Conservation (phyloP, 2,329 filamentous ascomycete genomes). For the Penicillium sp. region DNA sequence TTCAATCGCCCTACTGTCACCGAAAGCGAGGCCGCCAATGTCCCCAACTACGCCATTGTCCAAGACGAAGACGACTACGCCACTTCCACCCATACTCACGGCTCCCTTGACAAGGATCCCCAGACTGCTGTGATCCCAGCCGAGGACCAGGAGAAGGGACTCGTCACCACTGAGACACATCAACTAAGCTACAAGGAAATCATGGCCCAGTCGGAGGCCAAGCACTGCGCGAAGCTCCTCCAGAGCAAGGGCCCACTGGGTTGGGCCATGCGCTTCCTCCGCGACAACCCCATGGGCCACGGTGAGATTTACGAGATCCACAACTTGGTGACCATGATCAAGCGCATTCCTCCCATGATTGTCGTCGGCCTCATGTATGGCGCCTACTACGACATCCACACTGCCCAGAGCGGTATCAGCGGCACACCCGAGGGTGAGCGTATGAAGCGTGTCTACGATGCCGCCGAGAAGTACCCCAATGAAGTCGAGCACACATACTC, state of each 20-base stretch:
- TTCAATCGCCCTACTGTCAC: conserved; percentile 54
- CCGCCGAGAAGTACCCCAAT: conserved; percentile 62
- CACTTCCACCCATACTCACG: conserved; percentile 25
- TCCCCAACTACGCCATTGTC: conserved; percentile 73
- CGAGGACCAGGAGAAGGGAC: conserved; percentile 33
- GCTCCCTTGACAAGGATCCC: conserved; percentile 24
- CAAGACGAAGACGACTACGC: conserved; percentile 57
- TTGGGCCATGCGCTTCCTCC: conserved; percentile 75
- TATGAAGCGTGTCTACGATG: conserved; percentile 63
- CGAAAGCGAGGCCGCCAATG: conserved; percentile 51
- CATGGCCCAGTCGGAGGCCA: conserved; percentile 52
- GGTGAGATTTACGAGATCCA: conserved; percentile 68
- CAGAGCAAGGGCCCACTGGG: conserved; percentile 63
- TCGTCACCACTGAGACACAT: conserved; percentile 46
- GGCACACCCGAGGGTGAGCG: conserved; percentile 69
- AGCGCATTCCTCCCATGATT: conserved; percentile 65
- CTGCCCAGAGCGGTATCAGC: conserved; percentile 63
- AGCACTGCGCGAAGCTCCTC: conserved; percentile 59
- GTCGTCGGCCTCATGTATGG: conserved; percentile 64
- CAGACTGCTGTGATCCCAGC: conserved; percentile 18
- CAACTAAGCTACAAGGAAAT: conserved; percentile 60
- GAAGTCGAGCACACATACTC: conserved; percentile 61
- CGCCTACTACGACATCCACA: conserved; percentile 75
- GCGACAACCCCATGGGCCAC: conserved; percentile 65
- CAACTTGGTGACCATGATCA: conserved; percentile 60